Percentiles rank a stretch among this genome's conserved stretches.
phyloP scores from a whole-genome alignment of 805 yeast species.

The Spathaspora girioi region DNA sequence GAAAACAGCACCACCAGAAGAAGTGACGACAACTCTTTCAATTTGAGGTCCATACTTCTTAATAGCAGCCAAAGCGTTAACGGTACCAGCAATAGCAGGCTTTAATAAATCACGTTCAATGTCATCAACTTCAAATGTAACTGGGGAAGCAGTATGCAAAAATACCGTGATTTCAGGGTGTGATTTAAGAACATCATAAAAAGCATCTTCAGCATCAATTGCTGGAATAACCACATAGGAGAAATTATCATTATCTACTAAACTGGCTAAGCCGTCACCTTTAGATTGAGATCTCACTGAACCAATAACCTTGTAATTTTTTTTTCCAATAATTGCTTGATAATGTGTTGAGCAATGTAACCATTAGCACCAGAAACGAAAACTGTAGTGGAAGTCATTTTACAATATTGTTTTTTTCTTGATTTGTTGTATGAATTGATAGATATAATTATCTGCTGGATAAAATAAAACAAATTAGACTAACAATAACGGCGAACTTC shows the following conservation, averaged over 20 bases:
- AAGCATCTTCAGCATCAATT: slow-evolving; percentile 41
- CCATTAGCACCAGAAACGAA: slow-evolving; percentile 55
- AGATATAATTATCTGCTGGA: not conserved
- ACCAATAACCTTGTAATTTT: slow-evolving; percentile 46
- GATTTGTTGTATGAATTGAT: no score
- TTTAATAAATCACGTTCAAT: slow-evolving; percentile 43
- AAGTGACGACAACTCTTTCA: slow-evolving; percentile 47
- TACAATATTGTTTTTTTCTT: not conserved
- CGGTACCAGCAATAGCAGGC: slow-evolving; percentile 55
- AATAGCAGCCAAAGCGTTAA: slow-evolving; percentile 44
- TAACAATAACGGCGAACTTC: no score
- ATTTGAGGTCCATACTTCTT: slow-evolving; percentile 35
- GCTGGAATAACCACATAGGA: slow-evolving; percentile 38
- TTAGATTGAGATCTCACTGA: slow-evolving; percentile 45
- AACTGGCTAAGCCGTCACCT: slow-evolving; percentile 29
- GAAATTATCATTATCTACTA: slow-evolving; percentile 10
- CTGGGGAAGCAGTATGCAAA: slow-evolving; percentile 59
- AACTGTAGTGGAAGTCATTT: slow-evolving; percentile 18
- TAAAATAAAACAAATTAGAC: no score
- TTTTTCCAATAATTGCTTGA: slow-evolving; percentile 32
- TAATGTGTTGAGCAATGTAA: slow-evolving; percentile 48
- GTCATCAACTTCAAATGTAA: slow-evolving; percentile 31
- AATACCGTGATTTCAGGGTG: slow-evolving; percentile 50
- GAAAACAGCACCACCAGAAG: slow-evolving; percentile 47
- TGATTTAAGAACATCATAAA: slow-evolving; percentile 39